Evolutionary conservation across 305 asterid species (phyloP).

Genomic region (Euphrasia arctica): DNA sequence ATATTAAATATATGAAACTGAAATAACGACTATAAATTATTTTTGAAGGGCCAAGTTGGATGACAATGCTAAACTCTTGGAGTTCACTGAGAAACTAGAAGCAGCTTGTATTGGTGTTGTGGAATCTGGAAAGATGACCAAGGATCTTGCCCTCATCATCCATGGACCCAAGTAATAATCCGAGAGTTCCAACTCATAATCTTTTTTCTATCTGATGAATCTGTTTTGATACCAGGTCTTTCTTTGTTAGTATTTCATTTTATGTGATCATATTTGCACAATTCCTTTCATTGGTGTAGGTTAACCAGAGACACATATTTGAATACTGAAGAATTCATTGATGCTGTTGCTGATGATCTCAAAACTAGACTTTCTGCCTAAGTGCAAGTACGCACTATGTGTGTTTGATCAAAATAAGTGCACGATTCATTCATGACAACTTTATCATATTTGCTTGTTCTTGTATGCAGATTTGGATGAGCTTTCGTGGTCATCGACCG

Average conservation of each 20-base stretch:
- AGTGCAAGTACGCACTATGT: constrained; percentile 34
- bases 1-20: neutral
- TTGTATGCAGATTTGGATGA: constrained; percentile 28
- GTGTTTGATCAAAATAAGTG: neutral
- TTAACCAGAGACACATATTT: constrained; percentile 53
- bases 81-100: constrained; percentile 87
- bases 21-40: neutral
- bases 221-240: neutral
- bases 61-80: constrained; percentile 73
- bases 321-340: constrained; percentile 86
- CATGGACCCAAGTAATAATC: constrained; percentile 72
- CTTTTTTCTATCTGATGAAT: neutral
- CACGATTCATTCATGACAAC: neutral
- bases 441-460: neutral
- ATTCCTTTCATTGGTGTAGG: constrained; percentile 37
- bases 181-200: neutral
- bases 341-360: constrained; percentile 80
- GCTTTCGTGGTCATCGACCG: constrained; percentile 7
- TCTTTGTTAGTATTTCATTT: neutral
- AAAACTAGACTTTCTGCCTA: constrained; percentile 60
- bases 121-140: constrained; percentile 96
- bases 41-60: constrained; percentile 87
- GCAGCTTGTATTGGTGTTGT: constrained; percentile 88
- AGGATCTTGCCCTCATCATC: constrained; percentile 92
- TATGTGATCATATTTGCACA: neutral